Evolutionary conservation across 1,284 basidiomycete genomes (phyloP), one percentile per base, ranked within the genome.

Genomic region (Ustilago hordei): DNA sequence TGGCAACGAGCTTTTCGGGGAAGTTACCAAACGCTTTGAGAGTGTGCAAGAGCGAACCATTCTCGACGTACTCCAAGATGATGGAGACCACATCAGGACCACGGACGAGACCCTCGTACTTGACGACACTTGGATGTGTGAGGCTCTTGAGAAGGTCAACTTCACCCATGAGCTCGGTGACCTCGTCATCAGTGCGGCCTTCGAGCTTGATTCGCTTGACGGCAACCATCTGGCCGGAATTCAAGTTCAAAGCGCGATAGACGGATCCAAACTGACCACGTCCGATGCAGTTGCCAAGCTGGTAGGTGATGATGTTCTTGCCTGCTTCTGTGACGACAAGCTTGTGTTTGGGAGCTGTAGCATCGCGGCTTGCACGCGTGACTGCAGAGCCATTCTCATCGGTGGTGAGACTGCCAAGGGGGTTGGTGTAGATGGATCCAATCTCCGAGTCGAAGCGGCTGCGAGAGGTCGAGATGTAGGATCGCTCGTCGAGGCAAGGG

Each of bases 141-240:
- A 99, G 88, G 86, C 98, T 95, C 19, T 94, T 95, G n/a, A 99
- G 90, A 74, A 98, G 98, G 87, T 96, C 93, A 72, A 99, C 99
- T 87, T 99, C 97, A 86, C 97, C 94, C 84, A 99, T 97, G 70
- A 99, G 97, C 87, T 99, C 96, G 86, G 97, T 95, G 86, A 99
- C 97, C 88, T 99, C 97, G 85, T 98, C 97, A 87, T 98, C 96
- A 60, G 95, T 95, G 45, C 79, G 92, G 83, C 93, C 95, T 87
- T 99, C 97, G 38, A 99, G 90, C 88, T 98, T 95, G 87, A 99
- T 98, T 79, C 98, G 95, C 91, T 98, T 98, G 89, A 98, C 97
- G 1, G 84, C 84, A 8, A 86, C 84, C 55, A 75, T 75, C 41
- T 59, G 55, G 11, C 83, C 69, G 15, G 80, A 80, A 15, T 77